These are phyloP conservation scores for Strobilomyces dryophilus DNA, from an alignment of 768 basidiomycete genomes.

Conservation along the genomic window DNA sequence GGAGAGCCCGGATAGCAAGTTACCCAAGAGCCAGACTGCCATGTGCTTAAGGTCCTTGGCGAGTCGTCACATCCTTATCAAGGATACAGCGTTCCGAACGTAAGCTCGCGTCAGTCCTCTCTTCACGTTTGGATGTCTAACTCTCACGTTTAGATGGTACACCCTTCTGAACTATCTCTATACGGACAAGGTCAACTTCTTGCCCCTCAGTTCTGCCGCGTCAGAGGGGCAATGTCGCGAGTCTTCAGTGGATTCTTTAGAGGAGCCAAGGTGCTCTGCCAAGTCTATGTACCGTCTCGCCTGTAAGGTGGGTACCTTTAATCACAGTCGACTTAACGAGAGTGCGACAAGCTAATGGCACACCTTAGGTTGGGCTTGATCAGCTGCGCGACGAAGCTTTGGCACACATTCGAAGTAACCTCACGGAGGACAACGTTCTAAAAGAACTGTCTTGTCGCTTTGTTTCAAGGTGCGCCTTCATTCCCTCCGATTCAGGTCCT, in stretches of 20 bases:
- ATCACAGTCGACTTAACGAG: background rate
- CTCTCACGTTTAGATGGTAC: background rate
- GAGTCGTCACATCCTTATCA: slow-evolving; percentile 25
- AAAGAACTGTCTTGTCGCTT: slow-evolving; percentile 21
- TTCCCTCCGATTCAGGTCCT: background rate
- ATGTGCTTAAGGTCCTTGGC: background rate
- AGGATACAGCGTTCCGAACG: slow-evolving; percentile 29
- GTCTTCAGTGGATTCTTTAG: background rate
- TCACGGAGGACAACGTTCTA: slow-evolving; percentile 22
- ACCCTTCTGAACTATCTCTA: slow-evolving; percentile 39
- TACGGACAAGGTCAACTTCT: slow-evolving; percentile 31
- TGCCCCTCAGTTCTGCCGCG: slow-evolving; percentile 26
- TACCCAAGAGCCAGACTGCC: background rate
- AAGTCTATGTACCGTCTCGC: slow-evolving; percentile 45
- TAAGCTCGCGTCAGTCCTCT: background rate
- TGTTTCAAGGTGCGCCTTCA: slow-evolving; percentile 12
- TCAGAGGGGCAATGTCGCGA: background rate
- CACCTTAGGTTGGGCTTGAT: slow-evolving; percentile 19
- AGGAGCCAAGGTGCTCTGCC: slow-evolving; percentile 31
- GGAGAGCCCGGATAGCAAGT: background rate
- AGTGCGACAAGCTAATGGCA: background rate
- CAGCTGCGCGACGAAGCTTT: slow-evolving; percentile 17
- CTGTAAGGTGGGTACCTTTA: slow-evolving; percentile 28
- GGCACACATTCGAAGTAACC: slow-evolving; percentile 10
- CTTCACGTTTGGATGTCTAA: background rate